These are phyloP conservation scores for Tardiomyces blankii DNA, from an alignment of 1,139 yeast species.

Conservation along the genomic window DNA sequence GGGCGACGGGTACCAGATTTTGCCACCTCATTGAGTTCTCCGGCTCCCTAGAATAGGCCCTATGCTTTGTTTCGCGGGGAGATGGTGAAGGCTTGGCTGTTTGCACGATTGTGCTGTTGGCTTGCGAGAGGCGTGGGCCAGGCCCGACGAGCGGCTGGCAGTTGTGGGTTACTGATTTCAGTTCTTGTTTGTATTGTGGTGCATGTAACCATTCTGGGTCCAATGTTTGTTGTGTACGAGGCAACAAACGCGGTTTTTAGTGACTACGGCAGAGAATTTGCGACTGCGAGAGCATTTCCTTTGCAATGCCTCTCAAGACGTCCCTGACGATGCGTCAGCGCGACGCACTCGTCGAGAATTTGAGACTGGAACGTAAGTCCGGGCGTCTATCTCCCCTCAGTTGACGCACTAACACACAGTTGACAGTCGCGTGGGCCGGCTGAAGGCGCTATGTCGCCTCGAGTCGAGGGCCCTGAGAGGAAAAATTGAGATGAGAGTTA, in stretches of 20 bases:
- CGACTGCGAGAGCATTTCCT: not conserved
- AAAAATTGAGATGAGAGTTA: slow-evolving; percentile 28
- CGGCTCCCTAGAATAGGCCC: not conserved
- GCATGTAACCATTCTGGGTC: too few relatives aligned
- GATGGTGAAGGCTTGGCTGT: too few relatives aligned
- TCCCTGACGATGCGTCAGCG: slow-evolving; percentile 18
- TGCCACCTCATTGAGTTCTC: not conserved
- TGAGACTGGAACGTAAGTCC: slow-evolving; percentile 12
- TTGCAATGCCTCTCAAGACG: not conserved
- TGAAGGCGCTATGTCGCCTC: slow-evolving; percentile 22
- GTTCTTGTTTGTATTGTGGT: too few relatives aligned
- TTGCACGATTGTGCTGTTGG: too few relatives aligned
- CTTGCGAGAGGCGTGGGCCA: too few relatives aligned
- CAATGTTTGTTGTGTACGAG: too few relatives aligned
- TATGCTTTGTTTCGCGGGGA: not conserved
- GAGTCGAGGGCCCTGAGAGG: slow-evolving; percentile 25
- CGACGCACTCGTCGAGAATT: slow-evolving; percentile 18
- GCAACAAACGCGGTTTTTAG: too few relatives aligned
- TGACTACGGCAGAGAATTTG: too few relatives aligned
- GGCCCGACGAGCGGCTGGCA: too few relatives aligned
- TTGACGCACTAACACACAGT: slow-evolving; percentile 4
- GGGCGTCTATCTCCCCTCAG: not conserved
- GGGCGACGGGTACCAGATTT: not conserved
- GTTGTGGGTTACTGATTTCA: too few relatives aligned
- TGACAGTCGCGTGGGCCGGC: slow-evolving; percentile 18